Base-by-base conservation (phyloP, 768 basidiomycete genomes). In the Clavaria fumosa region DNA sequence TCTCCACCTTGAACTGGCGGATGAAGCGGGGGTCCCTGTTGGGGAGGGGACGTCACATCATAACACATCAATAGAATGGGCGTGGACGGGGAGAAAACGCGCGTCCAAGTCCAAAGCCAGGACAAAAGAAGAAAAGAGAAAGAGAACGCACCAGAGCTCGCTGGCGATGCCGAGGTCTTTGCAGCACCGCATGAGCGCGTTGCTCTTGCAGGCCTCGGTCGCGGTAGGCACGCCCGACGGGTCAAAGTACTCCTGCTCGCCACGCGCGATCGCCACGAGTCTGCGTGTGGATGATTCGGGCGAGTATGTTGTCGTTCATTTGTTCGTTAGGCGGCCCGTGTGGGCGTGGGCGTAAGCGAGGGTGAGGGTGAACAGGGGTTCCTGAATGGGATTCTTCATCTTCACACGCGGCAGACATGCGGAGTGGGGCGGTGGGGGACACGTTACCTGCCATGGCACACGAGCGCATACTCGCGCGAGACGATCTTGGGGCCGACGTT, bases 171-270 rank as follows among this genome's bases (percentile, higher is more conserved):
- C 93, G 27, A 97, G 61, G 52, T 97, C 93, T 53, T 97, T 97
- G 62, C 86, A 90, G 56, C 93, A 96, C 22, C 93, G 67, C 91
- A 96, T 95, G 21, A 97, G 63, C 1, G 93, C 93, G 45, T 97
- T 97, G 52, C 84, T 88, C 58, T 96, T 97, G 62, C 82, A 86
- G 0, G 79, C 88, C 54, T 97, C 93, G 0, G 82, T 84, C 0
- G 93, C 93, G 0, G 93, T 97, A 2, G 93, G 73, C 35, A 97
- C 75, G 10, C 89, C 88, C 1, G 70, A 68, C 5, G 83, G 78
- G 50, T 91, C 89, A 48, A 96, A 97, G 57, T 90, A 96, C 47
- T 95, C 88, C 47, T 96, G 90, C 60, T 97, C 93, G 21, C 93
- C 93, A 35, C 91, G 69, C 3, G 93, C 83, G 44, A 96, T 76